Evolutionary conservation across 2,329 filamentous ascomycete genomes (phyloP), one percentile per base, ranked within the genome.

Genomic region (Cladosporium sp.): DNA sequence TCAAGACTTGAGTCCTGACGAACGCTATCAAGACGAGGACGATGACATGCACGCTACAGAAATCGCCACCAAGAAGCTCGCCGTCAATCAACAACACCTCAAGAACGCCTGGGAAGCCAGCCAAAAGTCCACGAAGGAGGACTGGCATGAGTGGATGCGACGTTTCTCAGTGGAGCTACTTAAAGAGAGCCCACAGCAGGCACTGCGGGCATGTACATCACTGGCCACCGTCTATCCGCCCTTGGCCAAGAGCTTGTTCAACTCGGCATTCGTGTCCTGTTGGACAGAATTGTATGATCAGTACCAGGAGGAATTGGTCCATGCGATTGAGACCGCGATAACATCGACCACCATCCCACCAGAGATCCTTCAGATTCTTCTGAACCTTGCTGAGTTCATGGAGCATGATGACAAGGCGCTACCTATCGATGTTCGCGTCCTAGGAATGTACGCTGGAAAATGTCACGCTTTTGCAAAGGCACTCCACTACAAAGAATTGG

Each of bases 301-400:
- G 72, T 98, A 96, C 73, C 95, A 98, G 74, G 94, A 99, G 75
- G 95, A 99, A 76, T 86, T 99, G 49, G 96, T 99, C 60, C 89
- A 91, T 62, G 96, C 96, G 28, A 96, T 99, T 62, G 95, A 99
- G 77, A 92, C 91, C 68, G 95, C 96, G 0, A 91, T 99, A 71
- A 95, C 93, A 64, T 98, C 94, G 3, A 91, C 94, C 62, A 94
- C 97, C 72, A 96, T 99, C 14, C 94, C 95, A 0, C 95, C 96
- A 0, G 96, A 99, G 77, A 90, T 99, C 70, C 83, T 99, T 10
- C 94, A 97, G 67, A 90, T 97, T 59, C 83, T 99, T 31, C 87
- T 99, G 58, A 99, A 99, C 74, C 85, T 99, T 60, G 95, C 95
- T 26, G 95, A 99, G 76, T 99, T 99, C 78, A 99, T 99, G 95